Conservation (phyloP, 306 rosid genomes). For the Hippophae gyantsensis region DNA sequence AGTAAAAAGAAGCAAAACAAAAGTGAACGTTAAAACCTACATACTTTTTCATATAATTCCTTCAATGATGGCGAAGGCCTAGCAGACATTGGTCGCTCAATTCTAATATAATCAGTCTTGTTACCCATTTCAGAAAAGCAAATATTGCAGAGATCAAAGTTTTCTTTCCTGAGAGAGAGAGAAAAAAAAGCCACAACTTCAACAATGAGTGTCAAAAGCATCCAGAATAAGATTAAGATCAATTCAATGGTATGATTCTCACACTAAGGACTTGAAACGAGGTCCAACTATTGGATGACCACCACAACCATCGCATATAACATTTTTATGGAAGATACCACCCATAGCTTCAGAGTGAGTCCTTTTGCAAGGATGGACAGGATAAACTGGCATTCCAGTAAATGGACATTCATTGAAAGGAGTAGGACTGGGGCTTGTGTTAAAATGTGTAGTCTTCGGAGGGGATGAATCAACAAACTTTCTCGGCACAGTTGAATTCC, state of each 20-base stretch:
- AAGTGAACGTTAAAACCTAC: conserved; percentile 9
- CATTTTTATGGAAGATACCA: conserved; percentile 76
- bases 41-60: conserved; percentile 22
- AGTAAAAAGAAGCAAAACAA: conserved; percentile 4
- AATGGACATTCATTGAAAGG: conserved; percentile 37
- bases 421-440: conserved; percentile 1
- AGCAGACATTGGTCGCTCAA: conserved; percentile 48
- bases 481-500: too few relatives aligned
- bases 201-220: background rate
- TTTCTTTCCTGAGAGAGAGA: conserved; percentile 48
- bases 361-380: conserved; percentile 35
- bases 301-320: conserved; percentile 89
- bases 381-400: conserved; percentile 21
- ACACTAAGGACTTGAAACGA: conserved; percentile 84
- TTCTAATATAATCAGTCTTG: conserved; percentile 47
- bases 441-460: background rate
- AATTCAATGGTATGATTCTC: conserved; percentile 21
- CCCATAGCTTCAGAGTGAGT: conserved; percentile 32
- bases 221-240: background rate
- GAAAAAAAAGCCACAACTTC: background rate
- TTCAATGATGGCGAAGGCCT: conserved; percentile 25
- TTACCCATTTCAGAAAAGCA: conserved; percentile 58
- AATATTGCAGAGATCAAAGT: conserved; percentile 74
- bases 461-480: background rate
- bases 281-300: conserved; percentile 83